Conservation (phyloP, 2,329 filamentous ascomycete species). For the Ascochyta pisi region DNA sequence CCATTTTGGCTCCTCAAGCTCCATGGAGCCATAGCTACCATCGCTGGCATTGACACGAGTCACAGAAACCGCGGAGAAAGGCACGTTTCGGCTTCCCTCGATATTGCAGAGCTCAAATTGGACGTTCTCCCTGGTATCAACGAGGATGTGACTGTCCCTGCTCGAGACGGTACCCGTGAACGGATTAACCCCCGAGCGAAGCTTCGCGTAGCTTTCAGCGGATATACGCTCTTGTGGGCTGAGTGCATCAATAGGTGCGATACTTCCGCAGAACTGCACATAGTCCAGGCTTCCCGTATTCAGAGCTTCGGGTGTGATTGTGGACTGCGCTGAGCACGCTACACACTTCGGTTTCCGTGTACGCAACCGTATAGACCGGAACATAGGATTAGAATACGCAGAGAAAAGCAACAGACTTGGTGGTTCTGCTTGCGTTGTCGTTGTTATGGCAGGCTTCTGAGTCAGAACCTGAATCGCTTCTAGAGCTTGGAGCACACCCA, state of each 20-base stretch:
- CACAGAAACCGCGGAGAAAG: conserved; percentile 63
- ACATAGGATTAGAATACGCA: conserved; percentile 61
- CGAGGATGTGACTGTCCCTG: conserved; percentile 61
- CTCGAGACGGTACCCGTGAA: conserved; percentile 40
- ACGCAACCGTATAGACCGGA: conserved; percentile 78
- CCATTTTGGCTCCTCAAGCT: conserved; percentile 34
- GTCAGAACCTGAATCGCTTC: conserved; percentile 87
- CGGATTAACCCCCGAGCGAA: conserved; percentile 41
- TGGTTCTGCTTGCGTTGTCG: conserved; percentile 28
- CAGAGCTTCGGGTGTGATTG: conserved; percentile 69
- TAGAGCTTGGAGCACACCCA: conserved; percentile 91
- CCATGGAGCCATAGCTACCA: conserved; percentile 10
- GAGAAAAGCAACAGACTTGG: conserved; percentile 62
- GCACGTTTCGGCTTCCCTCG: conserved; percentile 76
- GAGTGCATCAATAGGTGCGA: conserved; percentile 63
- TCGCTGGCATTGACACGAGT: conserved; percentile 24
- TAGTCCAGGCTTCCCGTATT: conserved; percentile 77
- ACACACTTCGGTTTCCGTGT: conserved; percentile 73
- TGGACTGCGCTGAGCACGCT: conserved; percentile 72
- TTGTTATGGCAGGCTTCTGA: conserved; percentile 31
- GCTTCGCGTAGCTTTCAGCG: conserved; percentile 64
- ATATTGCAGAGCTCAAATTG: conserved; percentile 84
- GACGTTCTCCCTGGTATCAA: conserved; percentile 85
- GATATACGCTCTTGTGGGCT: conserved; percentile 71
- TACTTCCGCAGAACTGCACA: conserved; percentile 80